These are phyloP conservation scores for Nemophila menziesii DNA, from an alignment of 257 asterid genomes.

Conservation along the genomic window DNA sequence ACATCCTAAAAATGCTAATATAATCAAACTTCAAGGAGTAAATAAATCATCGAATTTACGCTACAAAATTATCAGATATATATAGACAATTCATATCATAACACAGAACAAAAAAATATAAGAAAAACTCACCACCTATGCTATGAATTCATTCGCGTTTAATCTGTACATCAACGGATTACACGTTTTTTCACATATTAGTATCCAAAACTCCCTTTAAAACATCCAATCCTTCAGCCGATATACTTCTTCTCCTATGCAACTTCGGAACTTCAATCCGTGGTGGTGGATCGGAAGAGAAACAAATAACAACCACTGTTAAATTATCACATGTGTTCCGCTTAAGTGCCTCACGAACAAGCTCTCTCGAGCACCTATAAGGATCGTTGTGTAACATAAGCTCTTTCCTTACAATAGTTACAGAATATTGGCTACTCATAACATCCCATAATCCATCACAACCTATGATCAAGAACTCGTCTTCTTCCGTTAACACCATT, in stretches of 20 bases:
- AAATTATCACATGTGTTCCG: conserved; percentile 35
- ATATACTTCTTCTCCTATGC: conserved; percentile 33
- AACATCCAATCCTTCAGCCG: conserved; percentile 41
- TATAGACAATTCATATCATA: conserved; percentile 3
- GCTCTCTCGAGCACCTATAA: conserved; percentile 48
- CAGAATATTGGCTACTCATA: conserved; percentile 86
- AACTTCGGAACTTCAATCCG: conserved; percentile 27
- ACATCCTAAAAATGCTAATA: neutral
- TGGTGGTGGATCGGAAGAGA: conserved; percentile 35
- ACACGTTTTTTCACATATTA: conserved; percentile 10
- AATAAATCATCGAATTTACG: neutral
- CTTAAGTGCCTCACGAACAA: conserved; percentile 41
- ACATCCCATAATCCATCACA: conserved; percentile 93
- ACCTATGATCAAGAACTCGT: conserved; percentile 75
- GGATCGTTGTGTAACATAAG: conserved; percentile 79
- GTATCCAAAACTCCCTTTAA: conserved; percentile 31
- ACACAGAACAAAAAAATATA: conserved; percentile 5
- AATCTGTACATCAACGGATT: conserved; percentile 6
- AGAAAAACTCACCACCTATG: neutral
- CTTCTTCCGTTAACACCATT: conserved; percentile 52
- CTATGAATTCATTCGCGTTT: neutral
- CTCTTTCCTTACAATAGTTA: conserved; percentile 68
- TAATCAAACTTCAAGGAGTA: neutral
- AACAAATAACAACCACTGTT: conserved; percentile 27
- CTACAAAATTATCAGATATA: neutral